A percentile compares a stretch with the other conserved stretches of the same genome.
phyloP scores from a whole-genome alignment of 805 yeast species.

The Candida sphagnicola region DNA sequence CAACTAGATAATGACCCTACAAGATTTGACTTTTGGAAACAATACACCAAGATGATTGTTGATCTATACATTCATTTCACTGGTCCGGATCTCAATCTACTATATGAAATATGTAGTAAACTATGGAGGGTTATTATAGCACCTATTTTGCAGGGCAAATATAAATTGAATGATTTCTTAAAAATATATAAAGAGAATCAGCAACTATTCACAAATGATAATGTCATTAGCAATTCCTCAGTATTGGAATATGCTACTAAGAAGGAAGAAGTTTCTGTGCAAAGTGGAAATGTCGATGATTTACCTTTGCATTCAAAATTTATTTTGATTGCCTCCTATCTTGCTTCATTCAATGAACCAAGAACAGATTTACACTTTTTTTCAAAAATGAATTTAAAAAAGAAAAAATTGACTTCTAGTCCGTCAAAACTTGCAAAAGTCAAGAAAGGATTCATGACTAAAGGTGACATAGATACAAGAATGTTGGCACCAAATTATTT shows the following conservation, averaged over 20 bases:
- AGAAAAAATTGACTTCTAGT: slow-evolving; percentile 16
- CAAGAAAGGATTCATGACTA: slow-evolving; percentile 21
- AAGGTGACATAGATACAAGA: slow-evolving; percentile 52
- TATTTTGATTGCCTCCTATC: slow-evolving; percentile 73
- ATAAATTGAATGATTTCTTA: slow-evolving; percentile 25
- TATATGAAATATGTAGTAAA: slow-evolving; percentile 25
- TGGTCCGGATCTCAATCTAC: slow-evolving; percentile 39
- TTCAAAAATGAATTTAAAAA: slow-evolving; percentile 44
- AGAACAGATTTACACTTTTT: slow-evolving; percentile 66
- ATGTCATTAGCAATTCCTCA: slow-evolving; percentile 26
- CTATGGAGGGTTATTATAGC: slow-evolving; percentile 33
- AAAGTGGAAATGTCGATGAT: slow-evolving; percentile 31
- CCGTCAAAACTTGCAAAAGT: slow-evolving; percentile 21
- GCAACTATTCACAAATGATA: slow-evolving; percentile 25
- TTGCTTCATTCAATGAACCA: slow-evolving; percentile 75
- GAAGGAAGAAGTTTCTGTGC: slow-evolving; percentile 17
- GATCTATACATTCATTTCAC: slow-evolving; percentile 43
- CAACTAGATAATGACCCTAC: slow-evolving; percentile 12
- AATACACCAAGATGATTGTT: slow-evolving; percentile 40
- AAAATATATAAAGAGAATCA: slow-evolving; percentile 29
- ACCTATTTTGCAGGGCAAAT: slow-evolving; percentile 20
- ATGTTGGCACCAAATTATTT: slow-evolving; percentile 70
- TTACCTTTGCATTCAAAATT: slow-evolving; percentile 62
- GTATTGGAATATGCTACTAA: slow-evolving; percentile 23
- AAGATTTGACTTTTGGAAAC: slow-evolving; percentile 33